Evolutionary conservation across 2,329 filamentous ascomycete genomes (phyloP), one percentile per base, ranked within the genome.

Genomic region (Fusarium odoratissimum): DNA sequence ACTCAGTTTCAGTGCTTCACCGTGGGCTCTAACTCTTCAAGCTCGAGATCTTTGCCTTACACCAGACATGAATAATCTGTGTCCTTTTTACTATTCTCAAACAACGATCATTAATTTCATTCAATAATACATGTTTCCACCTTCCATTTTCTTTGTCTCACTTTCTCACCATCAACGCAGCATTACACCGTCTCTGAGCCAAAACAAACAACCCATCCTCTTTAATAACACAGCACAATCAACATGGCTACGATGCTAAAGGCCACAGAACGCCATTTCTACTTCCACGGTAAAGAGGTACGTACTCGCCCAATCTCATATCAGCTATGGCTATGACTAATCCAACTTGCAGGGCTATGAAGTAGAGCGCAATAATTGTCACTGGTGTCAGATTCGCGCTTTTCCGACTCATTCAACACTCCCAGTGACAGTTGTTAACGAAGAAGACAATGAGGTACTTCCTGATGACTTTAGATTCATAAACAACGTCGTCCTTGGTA

Each of bases 381-480:
- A 91, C 73, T 90, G 84, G 82, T 92, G 90, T 75, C 90, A 91
- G 77, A 83, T 91, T 38, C 86, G 87, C 11, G 80, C 82, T 2
- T 90, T 91, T 70, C 79, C 83, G 2, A 87, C 83, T 0, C 86
- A 89, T 68, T 64, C 78, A 0, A 65, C 78, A 3, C 84, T 83
- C 12, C 89, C 90, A 3, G 86, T 94, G 31, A 88, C 88, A 0
- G 86, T 95, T 2, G 82, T 91, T 57, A 95, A 95, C 77, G 82
- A 86, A 1, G 81, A 88, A 5, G 91, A 92, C 73, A 81, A 86
- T 64, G 85, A 75, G 72, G 86, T 74, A n/a, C 83, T 90, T 19
- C 90, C 92, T 0, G 81, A 88, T 0, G 83, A 88, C 42, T 97
- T 96, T 75, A 84, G 85, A 0, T 95, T 95, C 79, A 91, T 95